Conservation (phyloP, 768 basidiomycete species). For the Lactarius akahatsu region DNA sequence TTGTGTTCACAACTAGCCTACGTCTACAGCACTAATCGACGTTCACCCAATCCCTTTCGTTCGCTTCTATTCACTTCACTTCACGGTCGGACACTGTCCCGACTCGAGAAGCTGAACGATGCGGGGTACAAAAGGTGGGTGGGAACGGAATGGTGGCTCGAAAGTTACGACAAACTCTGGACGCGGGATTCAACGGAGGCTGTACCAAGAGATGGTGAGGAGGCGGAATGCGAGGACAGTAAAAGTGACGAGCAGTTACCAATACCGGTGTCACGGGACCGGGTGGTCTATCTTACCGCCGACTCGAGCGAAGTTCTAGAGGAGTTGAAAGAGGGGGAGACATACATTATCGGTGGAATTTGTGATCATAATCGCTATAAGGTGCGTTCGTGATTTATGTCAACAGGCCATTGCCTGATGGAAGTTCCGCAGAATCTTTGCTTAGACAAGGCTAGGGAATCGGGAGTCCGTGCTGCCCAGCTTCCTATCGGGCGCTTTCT, state of each 20-base stretch:
- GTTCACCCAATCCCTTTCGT: conserved; percentile 65
- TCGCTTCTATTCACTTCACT: conserved; percentile 78
- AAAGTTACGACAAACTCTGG: conserved; percentile 74
- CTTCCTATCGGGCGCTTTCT: conserved; percentile 95
- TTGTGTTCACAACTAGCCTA: conserved; percentile 89
- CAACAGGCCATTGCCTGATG: not conserved
- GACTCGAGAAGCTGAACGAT: conserved; percentile 63
- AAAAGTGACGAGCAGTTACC: not conserved
- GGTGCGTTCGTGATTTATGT: conserved; percentile 40
- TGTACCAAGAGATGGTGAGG: conserved; percentile 4
- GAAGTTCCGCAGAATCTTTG: conserved; percentile 68
- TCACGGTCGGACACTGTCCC: conserved; percentile 62
- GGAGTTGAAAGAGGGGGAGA: conserved; percentile 80
- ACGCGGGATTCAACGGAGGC: conserved; percentile 27
- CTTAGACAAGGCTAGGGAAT: conserved; percentile 74
- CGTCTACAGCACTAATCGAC: conserved; percentile 85
- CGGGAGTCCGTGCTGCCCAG: conserved; percentile 79
- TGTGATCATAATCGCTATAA: conserved; percentile 97
- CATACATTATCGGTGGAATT: conserved; percentile 94
- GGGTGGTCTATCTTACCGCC: conserved; percentile 89
- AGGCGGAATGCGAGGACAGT: conserved; percentile 13
- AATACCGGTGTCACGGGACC: conserved; percentile 36
- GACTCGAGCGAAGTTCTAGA: conserved; percentile 85
- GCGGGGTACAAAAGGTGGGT: conserved; percentile 78
- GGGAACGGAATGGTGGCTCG: conserved; percentile 79